Conservation (phyloP, 495 filamentous ascomycete genomes). For the Penicillium ochrochloron region DNA sequence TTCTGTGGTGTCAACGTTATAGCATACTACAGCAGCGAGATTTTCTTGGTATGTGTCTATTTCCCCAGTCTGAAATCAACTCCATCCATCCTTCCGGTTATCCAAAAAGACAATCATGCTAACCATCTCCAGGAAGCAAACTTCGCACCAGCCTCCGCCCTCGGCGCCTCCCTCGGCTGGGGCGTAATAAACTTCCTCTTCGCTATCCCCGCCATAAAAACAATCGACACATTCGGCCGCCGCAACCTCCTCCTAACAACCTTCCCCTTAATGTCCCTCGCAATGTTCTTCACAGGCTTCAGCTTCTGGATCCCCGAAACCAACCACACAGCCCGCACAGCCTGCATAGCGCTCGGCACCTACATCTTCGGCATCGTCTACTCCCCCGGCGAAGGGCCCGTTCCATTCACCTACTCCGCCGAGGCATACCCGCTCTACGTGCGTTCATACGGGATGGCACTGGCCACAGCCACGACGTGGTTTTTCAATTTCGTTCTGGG, state of each 20-base stretch:
- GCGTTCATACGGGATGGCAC: slow-evolving; percentile 70
- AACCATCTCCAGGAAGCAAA: slow-evolving; percentile 33
- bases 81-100: neutral
- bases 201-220: slow-evolving; percentile 76
- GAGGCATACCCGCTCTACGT: slow-evolving; percentile 80
- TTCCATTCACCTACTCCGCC: slow-evolving; percentile 83
- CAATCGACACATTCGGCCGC: slow-evolving; percentile 83
- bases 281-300: slow-evolving; percentile 79
- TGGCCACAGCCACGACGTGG: slow-evolving; percentile 72
- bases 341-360: slow-evolving; percentile 68
- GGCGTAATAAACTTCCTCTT: slow-evolving; percentile 83
- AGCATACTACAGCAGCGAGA: slow-evolving; percentile 58
- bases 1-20: slow-evolving; percentile 68
- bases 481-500: slow-evolving; percentile 51
- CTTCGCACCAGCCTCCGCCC: slow-evolving; percentile 57
- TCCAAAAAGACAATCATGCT: neutral
- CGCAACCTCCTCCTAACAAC: slow-evolving; percentile 77
- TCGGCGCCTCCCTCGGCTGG: slow-evolving; percentile 72
- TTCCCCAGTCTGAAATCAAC: neutral
- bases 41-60: slow-evolving; percentile 46
- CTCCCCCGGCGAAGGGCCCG: slow-evolving; percentile 79
- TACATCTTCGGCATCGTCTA: slow-evolving; percentile 79
- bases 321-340: slow-evolving; percentile 51
- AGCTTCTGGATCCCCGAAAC: slow-evolving; percentile 71
- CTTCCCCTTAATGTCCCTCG: slow-evolving; percentile 76